Conservation (phyloP, 2,329 filamentous ascomycete genomes). For the Trichoderma cornu-damae region DNA sequence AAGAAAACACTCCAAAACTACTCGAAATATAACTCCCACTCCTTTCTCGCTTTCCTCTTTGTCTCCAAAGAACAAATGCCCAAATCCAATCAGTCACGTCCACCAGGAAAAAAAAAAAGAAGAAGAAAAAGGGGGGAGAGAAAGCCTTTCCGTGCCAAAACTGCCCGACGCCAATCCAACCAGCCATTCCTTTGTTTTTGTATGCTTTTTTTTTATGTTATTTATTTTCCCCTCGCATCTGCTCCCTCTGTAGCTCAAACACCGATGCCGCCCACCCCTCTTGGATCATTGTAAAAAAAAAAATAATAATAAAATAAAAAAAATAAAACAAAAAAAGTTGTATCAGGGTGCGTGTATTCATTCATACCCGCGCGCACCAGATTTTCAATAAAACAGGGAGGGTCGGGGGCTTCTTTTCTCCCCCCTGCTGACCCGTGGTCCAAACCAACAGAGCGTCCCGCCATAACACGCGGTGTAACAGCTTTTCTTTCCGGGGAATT, state of each 20-base stretch:
- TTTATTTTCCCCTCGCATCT: not conserved
- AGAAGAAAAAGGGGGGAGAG: not conserved
- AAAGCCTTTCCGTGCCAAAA: conserved; percentile 4
- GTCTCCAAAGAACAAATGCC: not conserved
- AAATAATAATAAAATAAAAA: too few species aligned
- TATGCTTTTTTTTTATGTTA: too few species aligned
- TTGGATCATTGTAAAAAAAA: not conserved
- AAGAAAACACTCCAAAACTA: not conserved
- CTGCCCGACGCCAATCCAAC: conserved; percentile 8
- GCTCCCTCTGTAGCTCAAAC: conserved; percentile 10
- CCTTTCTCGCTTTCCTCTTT: not conserved
- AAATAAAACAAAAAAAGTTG: too few species aligned
- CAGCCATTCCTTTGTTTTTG: conserved; percentile 1
- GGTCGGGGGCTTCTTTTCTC: not conserved
- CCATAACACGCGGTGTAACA: conserved; percentile 5
- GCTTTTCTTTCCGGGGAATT: not conserved
- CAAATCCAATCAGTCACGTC: not conserved
- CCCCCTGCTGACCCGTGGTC: not conserved
- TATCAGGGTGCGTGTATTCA: conserved; percentile 7
- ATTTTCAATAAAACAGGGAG: not conserved
- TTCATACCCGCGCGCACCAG: conserved; percentile 2
- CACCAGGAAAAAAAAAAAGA: too few species aligned
- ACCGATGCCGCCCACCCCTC: conserved; percentile 11
- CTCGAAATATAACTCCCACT: conserved; percentile 1
- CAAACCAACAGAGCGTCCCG: conserved; percentile 5